Conservation (phyloP, 176 grass and related monocot species). For the Microstegium vimineum region DNA sequence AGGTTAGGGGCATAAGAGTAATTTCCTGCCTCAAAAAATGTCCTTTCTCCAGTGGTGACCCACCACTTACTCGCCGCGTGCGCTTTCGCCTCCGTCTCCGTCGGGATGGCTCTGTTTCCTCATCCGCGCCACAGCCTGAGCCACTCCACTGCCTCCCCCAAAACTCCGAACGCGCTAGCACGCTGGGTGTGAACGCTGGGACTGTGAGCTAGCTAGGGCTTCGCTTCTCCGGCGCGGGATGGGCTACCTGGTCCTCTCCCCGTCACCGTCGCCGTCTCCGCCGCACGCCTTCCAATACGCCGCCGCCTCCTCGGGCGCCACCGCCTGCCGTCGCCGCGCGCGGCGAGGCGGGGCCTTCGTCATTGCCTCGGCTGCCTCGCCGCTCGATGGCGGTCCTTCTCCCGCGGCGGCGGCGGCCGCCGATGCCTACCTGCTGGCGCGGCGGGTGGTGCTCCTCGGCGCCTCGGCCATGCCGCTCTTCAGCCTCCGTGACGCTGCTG, state of each 20-base stretch:
- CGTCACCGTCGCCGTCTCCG: too few species aligned
- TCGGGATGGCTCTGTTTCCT: not conserved
- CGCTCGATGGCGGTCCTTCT: not conserved
- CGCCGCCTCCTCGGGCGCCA: not conserved
- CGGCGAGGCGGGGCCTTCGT: slow-evolving; percentile 1
- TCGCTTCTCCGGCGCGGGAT: slow-evolving; percentile 26
- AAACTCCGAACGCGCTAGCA: not conserved
- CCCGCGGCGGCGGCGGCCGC: not conserved
- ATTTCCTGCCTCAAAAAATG: not conserved
- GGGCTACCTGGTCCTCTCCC: slow-evolving; percentile 40
- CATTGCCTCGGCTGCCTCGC: slow-evolving; percentile 3
- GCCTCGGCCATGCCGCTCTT: slow-evolving; percentile 73
- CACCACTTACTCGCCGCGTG: not conserved
- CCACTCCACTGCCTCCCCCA: not conserved
- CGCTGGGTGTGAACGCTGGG: not conserved
- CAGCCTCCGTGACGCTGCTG: slow-evolving; percentile 40
- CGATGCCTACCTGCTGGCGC: slow-evolving; percentile 26
- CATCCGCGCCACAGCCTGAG: not conserved
- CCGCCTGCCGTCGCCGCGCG: slow-evolving; percentile 15
- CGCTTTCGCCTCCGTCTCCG: slow-evolving; percentile 20
- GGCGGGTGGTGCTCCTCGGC: slow-evolving; percentile 72
- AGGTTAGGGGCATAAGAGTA: not conserved
- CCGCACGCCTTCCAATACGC: slow-evolving; percentile 15
- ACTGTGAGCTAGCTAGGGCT: slow-evolving; percentile 26
- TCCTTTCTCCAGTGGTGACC: not conserved